Base-by-base conservation (phyloP, 2,329 filamentous ascomycete genomes). In the Fusarium sp. region DNA sequence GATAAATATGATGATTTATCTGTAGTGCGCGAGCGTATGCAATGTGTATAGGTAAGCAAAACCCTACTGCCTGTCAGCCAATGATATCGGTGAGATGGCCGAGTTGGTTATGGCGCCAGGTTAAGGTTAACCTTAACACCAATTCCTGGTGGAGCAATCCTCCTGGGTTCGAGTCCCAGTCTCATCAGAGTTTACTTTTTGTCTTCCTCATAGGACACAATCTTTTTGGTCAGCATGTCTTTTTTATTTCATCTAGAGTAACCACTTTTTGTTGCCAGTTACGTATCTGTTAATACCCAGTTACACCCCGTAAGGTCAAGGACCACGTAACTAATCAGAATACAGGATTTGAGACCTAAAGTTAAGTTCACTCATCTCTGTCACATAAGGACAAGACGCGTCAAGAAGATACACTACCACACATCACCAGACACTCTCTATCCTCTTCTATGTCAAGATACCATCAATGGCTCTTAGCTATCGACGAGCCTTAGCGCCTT, bases 151-250 rank as follows among this genome's bases (percentile, higher is more conserved):
- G 78, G 78, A 79, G 78, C 76, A 79, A 79, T 79, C 78, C 78
- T 79, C 78, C 78, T 79, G 78, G 78, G 78, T 80, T 80, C 78
- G 75, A 81, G 78, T 80, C 78, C 78, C 77, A 78, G 77, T 80
- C 78, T 78, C 73, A 76, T 80, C 78, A 77, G 30, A 50, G 11
- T 55, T 61, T 54, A 9, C 28, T 56, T 68, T 70, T 72, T 47
- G 18, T 4, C n/a, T n/a, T 13, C 24, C 8, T 20, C 0, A 14
- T 20, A n/a, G n/a, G n/a, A n/a, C n/a, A n/a, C n/a, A n/a, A n/a
- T n/a, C n/a, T n/a, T 33, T 33, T 14, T 33, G 6, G 14, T 33
- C 14, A 15, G 15, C 14, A 33, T 15, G 16, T 12, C 16, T 18
- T 26, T 16, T 18, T 20, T 2, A 5, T 26, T 44, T 13, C 7